Evolutionary conservation across 257 asterid species (phyloP), one percentile per base, ranked within the genome.

Genomic region (Ajuga chamaepitys): DNA sequence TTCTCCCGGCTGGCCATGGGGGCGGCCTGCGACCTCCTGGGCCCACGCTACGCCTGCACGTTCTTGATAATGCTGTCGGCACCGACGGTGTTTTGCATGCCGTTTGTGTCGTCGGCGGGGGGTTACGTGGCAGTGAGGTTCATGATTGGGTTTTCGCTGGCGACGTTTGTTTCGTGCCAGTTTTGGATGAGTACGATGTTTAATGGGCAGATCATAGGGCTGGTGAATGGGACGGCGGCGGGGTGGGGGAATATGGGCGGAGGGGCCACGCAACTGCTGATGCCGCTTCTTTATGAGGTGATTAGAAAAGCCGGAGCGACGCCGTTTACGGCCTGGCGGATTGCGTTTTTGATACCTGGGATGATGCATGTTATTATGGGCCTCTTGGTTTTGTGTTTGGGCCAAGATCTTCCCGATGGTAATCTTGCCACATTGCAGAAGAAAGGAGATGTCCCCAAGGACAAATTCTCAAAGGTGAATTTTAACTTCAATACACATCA

Each of bases 201-300:
- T 14, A 82, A 71, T 21, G 72, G 88, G 2, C 77, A 45, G 54
- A 81, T 82, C 9, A 80, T 85, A 0, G 92, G 92, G 57, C 32
- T 75, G 9, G 89, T 81, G 24, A 85, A 85, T 18, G 92, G 86
- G 4, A 74, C 84, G 2, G 85, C 92, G 0, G 85, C 83, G 0
- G 92, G 88, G 13, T 85, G 92, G 88, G 92, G 86, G 47, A 81
- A 85, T 38, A 79, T 85, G 87, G 89, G 89, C 16, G 92, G 92
- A 11, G 93, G 85, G 0, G 89, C 70, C 2, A 79, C 87, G 5
- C 89, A 85, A 64, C 78, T 85, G 26, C 68, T 85, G 18, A 85
- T 85, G 89, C 93, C 89, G 9, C 66, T 81, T 7, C 77, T 85
- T 1, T 83, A 32, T 9, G 85, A 77, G 68, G 7, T 70, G 40